Evolutionary conservation across 768 basidiomycete genomes (phyloP), one percentile per base, ranked within the genome.

Genomic region (Clitopilus passeckerianus): DNA sequence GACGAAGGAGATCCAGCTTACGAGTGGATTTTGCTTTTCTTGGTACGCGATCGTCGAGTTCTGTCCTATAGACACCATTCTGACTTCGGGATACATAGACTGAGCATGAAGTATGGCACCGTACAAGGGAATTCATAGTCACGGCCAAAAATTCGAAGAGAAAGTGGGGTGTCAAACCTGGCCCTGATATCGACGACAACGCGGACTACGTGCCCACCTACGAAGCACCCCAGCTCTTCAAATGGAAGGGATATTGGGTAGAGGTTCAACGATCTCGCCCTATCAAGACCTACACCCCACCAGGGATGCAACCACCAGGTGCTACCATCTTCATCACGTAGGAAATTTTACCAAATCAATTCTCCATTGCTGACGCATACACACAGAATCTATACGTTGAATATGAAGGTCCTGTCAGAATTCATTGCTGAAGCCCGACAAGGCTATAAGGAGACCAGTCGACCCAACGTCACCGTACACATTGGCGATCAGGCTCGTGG

Each of bases 1-100:
- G 67, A 68, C n/a, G 71, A 79, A 61, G 76, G 78, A 9, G 80
- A 82, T 60, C 79, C 77, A 0, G 71, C 78, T 0, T 81, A 79
- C 59, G 80, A 82, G 54, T 83, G 80, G 80, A 71, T 83, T 6
- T 63, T 79, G 1, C 66, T 74, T 8, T 77, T 79, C 57, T 64
- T 83, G 55, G 80, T 80, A 52, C 57, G 72, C 64, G 10, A 20
- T 27, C 8, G 20, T 34, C 27, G 4, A 7, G 27, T 30, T 27
- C 6, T 5, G 54, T 6, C 34, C 20, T 10, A 2, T n/a, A 30
- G 22, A 44, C 20, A 46, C 1, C 18, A 27, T 27, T 33, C 30
- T 6, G 6, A 56, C n/a, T 22, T 53, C 54, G 60, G 15, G 18
- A 10, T 15, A 18, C 58, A 8, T 30, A 78, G 79, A 79, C 75